These are phyloP conservation scores for Trichoderma sp. DNA, from an alignment of 2,329 filamentous ascomycete genomes.

Conservation along the genomic window DNA sequence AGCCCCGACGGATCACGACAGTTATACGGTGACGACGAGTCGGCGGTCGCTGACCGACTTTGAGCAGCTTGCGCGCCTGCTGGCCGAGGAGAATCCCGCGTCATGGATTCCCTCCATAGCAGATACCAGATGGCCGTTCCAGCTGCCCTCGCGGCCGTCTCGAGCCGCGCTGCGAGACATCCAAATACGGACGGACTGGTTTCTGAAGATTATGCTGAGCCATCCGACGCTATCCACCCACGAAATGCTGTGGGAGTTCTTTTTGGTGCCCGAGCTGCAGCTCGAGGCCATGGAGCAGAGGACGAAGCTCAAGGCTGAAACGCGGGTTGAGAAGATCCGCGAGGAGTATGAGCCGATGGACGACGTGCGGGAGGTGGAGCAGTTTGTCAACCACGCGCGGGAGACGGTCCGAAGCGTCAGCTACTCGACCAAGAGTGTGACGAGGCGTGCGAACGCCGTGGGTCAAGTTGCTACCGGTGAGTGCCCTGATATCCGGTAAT, in stretches of 20 bases:
- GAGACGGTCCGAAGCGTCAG: slow-evolving; percentile 87
- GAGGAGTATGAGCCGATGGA: slow-evolving; percentile 87
- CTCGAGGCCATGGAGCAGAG: slow-evolving; percentile 86
- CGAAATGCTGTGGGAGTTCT: slow-evolving; percentile 98
- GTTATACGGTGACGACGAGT: slow-evolving; percentile 93
- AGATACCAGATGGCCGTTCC: slow-evolving; percentile 82
- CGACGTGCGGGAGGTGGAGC: slow-evolving; percentile 84
- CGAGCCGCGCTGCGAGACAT: slow-evolving; percentile 83
- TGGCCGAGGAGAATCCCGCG: slow-evolving; percentile 87
- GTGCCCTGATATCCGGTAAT: slow-evolving; percentile 29
- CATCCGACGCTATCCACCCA: slow-evolving; percentile 95
- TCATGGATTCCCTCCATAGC: slow-evolving; percentile 87
- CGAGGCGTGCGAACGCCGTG: slow-evolving; percentile 75
- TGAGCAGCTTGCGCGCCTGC: slow-evolving; percentile 81
- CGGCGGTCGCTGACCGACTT: slow-evolving; percentile 86
- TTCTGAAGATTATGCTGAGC: slow-evolving; percentile 79
- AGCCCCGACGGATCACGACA: slow-evolving; percentile 76
- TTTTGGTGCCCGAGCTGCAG: slow-evolving; percentile 92
- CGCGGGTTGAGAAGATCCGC: slow-evolving; percentile 77
- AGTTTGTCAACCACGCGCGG: slow-evolving; percentile 87
- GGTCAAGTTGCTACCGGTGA: slow-evolving; percentile 65
- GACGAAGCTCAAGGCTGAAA: slow-evolving; percentile 82
- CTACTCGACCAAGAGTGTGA: slow-evolving; percentile 77
- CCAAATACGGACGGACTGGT: slow-evolving; percentile 82
- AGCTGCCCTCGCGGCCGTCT: slow-evolving; percentile 90